Evolutionary conservation across 1,284 basidiomycete species (phyloP), one percentile per base, ranked within the genome.

Genomic region (Trichosporon sp.): DNA sequence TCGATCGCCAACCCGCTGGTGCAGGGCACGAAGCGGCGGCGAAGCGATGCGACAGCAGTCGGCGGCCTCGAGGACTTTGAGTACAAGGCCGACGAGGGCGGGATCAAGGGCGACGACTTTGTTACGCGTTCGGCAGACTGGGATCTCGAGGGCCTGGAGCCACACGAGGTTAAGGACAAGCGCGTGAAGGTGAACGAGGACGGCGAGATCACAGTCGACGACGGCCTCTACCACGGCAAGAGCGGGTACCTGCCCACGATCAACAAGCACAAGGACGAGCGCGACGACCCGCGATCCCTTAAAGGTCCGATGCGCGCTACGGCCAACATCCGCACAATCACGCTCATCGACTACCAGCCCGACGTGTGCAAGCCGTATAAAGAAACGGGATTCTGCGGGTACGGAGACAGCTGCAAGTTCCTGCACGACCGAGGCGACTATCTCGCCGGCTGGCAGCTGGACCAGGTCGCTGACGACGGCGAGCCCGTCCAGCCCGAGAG

Each of bases 291-390:
- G 77, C 89, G 92, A 54, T 92, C 95, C 89, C 86, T 91, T 56
- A 86, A 91, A 6, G 93, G 92, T 1, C 93, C 93, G 49, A 91
- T 94, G 75, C 82, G 89, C 62, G 83, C 83, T 64, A 86, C 87
- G 8, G 89, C 83, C 73, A 97, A 95, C 64, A 95, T 99, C 70
- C 86, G 93, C 63, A 95, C 91, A 1, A 94, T 97, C 61, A 98
- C 95, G 0, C 88, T 98, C 63, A 86, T 93, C 58, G 96, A 99
- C 83, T 99, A 98, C 81, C 96, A 99, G 81, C 95, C 96, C 3
- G 95, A 98, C 75, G 92, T 98, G 21, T 99, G 96, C 82, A 99
- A 99, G 80, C 95, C 98, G 80, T 99, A 99, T 82, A 98, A 97
- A 87, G 95, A 99, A 82, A 99, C 95, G 49, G 96, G 96, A 0